A percentile compares a stretch with the other conserved stretches of the same genome.
Conservation (phyloP, 2,329 filamentous ascomycete genomes). For the Ceratocystis ficicola region DNA sequence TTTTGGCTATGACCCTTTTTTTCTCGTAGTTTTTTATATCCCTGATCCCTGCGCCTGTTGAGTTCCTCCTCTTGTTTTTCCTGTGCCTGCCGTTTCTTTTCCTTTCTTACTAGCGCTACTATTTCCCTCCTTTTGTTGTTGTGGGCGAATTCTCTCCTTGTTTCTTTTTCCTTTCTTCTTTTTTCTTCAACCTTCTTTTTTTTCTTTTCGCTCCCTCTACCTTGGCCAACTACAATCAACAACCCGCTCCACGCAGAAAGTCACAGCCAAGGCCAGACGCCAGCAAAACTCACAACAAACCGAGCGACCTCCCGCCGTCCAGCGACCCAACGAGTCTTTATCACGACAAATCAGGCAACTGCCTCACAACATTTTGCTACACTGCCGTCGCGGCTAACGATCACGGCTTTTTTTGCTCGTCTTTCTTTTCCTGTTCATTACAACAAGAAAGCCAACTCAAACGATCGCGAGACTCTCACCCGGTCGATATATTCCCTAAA, state of each 20-base stretch:
- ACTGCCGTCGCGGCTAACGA: too few species aligned
- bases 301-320: too few species aligned
- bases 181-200: neutral
- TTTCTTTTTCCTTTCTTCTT: neutral
- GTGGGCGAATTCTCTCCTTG: neutral
- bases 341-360: too few species aligned
- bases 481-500: too few species aligned
- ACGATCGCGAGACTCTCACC: too few species aligned
- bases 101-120: neutral
- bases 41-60: slow-evolving; percentile 4
- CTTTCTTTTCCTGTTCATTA: too few species aligned
- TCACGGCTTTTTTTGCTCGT: too few species aligned
- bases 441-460: too few species aligned
- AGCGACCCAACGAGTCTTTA: too few species aligned
- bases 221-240: slow-evolving; percentile 3
- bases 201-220: neutral
- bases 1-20: slow-evolving; percentile 8
- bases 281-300: too few species aligned
- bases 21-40: neutral
- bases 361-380: too few species aligned
- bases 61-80: neutral
- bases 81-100: slow-evolving; percentile 6
- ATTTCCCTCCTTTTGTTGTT: slow-evolving; percentile 15
- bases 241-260: neutral
- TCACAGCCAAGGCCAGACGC: too few species aligned